Conservation (phyloP, 306 rosid species). For the Acacia confusa region DNA sequence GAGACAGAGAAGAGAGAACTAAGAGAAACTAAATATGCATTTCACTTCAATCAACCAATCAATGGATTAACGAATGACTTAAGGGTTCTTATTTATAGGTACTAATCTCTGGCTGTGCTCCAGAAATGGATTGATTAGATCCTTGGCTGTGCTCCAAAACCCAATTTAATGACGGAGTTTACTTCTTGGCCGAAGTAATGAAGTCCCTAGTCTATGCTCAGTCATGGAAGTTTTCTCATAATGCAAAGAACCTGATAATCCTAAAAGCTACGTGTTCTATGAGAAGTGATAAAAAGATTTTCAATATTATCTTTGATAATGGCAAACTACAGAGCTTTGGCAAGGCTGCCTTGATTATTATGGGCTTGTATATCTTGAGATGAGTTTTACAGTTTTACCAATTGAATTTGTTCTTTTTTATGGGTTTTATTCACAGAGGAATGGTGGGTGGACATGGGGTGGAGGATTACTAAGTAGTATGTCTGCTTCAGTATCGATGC, state of each 20-base stretch:
- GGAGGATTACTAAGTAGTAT: slow-evolving; percentile 96
- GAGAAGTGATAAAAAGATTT: background rate
- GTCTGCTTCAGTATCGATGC: slow-evolving; percentile 97
- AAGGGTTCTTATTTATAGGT: too few relatives aligned
- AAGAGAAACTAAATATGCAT: too few relatives aligned
- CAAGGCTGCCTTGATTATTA: background rate
- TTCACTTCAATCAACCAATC: too few relatives aligned
- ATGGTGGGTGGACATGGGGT: slow-evolving; percentile 98
- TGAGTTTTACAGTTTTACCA: slow-evolving; percentile 4
- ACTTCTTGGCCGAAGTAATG: background rate
- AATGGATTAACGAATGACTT: too few relatives aligned
- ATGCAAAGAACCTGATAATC: background rate
- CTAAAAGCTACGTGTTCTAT: background rate
- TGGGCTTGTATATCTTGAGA: slow-evolving; percentile 18
- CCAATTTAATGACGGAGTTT: background rate
- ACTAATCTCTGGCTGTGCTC: too few relatives aligned
- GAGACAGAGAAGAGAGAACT: too few relatives aligned
- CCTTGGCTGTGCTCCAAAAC: background rate
- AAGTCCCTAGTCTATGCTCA: background rate
- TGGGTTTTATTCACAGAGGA: slow-evolving; percentile 60
- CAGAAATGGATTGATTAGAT: background rate
- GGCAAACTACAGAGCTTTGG: slow-evolving; percentile 18
- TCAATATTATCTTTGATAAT: background rate
- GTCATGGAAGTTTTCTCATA: background rate
- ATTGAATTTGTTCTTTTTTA: slow-evolving; percentile 4